phyloP scores from a whole-genome alignment of 2,329 filamentous ascomycete species.

The Xylariaceae sp. region DNA sequence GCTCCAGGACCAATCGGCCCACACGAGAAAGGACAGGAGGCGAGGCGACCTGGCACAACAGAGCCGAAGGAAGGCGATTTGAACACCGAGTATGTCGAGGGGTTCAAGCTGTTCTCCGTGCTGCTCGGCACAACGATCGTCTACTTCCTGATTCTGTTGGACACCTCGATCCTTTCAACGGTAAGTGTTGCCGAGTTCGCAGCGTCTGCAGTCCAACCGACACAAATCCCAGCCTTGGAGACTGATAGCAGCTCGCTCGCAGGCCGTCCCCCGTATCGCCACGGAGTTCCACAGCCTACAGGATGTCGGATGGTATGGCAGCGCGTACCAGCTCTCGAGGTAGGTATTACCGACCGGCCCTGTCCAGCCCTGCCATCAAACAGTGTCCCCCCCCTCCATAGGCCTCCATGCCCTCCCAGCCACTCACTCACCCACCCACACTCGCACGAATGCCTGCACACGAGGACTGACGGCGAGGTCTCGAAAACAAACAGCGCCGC shows the following conservation, averaged over 20 bases:
- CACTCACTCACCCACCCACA: no score
- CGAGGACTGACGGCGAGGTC: constrained; percentile 27
- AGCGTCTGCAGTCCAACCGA: background rate
- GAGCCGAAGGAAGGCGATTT: no score
- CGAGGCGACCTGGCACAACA: no score
- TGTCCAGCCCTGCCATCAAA: no score
- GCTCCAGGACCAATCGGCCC: no score
- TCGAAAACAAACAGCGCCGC: no score
- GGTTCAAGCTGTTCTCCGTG: background rate
- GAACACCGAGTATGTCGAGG: background rate
- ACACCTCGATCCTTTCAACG: background rate
- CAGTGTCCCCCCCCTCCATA: no score
- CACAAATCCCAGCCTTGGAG: no score
- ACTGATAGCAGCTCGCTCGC: background rate
- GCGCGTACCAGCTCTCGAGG: constrained; percentile 5
- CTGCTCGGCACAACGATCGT: background rate
- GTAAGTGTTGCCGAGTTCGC: background rate
- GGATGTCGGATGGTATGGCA: constrained; percentile 6
- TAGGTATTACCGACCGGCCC: no score
- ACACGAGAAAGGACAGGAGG: no score
- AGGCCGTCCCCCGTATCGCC: constrained; percentile 1
- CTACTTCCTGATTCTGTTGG: background rate
- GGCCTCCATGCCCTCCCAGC: no score
- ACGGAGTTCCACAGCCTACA: background rate
- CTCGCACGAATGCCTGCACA: no score